Evolutionary conservation across 2,329 filamentous ascomycete species (phyloP).

Genomic region (Calonectria pseudoreteaudii): DNA sequence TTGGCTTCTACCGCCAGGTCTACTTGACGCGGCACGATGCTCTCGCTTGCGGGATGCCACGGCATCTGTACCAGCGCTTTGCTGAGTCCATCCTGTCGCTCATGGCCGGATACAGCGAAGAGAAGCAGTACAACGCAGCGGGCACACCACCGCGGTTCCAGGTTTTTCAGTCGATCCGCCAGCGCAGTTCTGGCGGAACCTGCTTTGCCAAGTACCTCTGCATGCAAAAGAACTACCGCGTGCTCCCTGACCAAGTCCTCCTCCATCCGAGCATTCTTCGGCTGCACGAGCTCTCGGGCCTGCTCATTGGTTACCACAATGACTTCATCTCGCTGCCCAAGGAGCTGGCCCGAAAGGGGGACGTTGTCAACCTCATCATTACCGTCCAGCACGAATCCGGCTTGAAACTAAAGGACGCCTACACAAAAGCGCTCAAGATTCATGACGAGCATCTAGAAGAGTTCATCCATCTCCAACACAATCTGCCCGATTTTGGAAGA

Average conservation of each 20-base stretch:
- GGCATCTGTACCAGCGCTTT: neutral
- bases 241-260: neutral
- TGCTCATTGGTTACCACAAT: neutral
- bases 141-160: neutral
- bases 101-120: neutral
- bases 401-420: neutral
- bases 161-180: neutral
- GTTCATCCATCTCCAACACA: neutral
- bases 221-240: conserved; percentile 11
- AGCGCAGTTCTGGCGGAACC: neutral
- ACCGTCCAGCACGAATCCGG: neutral
- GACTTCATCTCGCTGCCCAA: neutral
- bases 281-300: neutral
- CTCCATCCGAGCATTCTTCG: neutral
- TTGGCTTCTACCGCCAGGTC: neutral
- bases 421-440: neutral
- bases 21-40: neutral
- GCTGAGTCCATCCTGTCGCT: neutral
- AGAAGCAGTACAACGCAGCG: conserved; percentile 4
- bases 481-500: neutral
- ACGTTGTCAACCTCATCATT: neutral
- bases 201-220: conserved; percentile 11
- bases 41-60: neutral
- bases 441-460: neutral
- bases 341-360: neutral